Base-by-base conservation (phyloP, 306 rosid genomes). In the Citrullus amarus region DNA sequence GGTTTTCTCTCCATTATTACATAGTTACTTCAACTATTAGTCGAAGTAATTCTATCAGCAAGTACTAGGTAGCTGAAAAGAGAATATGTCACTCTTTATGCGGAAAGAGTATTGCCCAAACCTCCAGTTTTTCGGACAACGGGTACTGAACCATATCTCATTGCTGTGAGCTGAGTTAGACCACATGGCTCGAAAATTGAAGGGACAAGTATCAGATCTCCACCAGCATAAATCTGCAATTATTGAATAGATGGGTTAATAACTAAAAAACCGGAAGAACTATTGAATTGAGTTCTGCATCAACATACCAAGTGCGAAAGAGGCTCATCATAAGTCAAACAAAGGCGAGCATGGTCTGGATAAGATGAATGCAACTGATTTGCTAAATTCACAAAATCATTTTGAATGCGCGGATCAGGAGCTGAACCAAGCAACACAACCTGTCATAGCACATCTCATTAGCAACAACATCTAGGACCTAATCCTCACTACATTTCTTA, bases 111-210 rank as follows among this genome's bases (percentile, higher is more conserved):
- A 10, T 11, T 56, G 55, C 56, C 63, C 85, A 41, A 66, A 88
- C 90, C 92, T 85, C 99, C 99, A 51, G 99, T 96, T 89, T 91
- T 96, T 69, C 99, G 92, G 84, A 96, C 99, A 83, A 96, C 86
- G 30, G 99, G 93, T 77, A 96, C 87, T 50, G 98, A 91, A 79
- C 99, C 99, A 16, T 91, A 96, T 96, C 99, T 96, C 99, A 96
- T 96, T 59, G 99, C 98, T 44, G 78, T 85, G 83, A 96, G 99
- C 83, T 96, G 99, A 67, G 99, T 92, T 72, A 96, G 91, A 83
- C 99, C 99, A 79, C 99, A 96, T 51, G 99, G 99, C 88, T 96
- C 99, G 85, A 96, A 96, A 51, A 96, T 90, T 81, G 99, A 96
- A 83, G 99, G 99, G 82, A 96, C 97, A 76, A 96, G 81, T 82